Evolutionary conservation across 163 green algal genomes (phyloP).

Genomic region (Coccomyxa subellipsoidea): DNA sequence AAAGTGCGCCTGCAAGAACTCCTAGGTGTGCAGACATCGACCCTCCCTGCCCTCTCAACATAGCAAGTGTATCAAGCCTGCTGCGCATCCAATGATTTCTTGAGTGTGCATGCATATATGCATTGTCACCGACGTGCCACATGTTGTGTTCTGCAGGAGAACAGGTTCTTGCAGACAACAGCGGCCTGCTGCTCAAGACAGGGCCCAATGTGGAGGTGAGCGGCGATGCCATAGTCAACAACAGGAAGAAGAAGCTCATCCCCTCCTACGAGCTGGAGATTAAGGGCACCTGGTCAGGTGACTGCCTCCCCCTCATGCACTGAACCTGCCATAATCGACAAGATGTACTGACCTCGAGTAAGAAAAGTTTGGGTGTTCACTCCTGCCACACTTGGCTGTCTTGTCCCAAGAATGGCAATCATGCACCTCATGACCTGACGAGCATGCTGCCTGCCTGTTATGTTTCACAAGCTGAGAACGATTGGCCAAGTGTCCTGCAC

Average conservation of each 20-base stretch:
- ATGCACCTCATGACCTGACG: no score
- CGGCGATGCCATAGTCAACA: conserved; percentile 87
- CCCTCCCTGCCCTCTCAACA: not conserved
- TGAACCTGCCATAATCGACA: not conserved
- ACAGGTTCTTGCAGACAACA: conserved; percentile 30
- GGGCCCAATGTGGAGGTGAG: conserved; percentile 26
- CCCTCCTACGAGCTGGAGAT: conserved; percentile 87
- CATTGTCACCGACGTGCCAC: no score
- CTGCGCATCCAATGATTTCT: no score
- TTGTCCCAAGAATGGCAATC: no score
- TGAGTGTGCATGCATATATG: no score
- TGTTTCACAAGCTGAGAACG: no score
- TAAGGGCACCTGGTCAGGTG: conserved; percentile 58
- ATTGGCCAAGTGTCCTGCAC: no score
- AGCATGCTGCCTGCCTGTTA: no score
- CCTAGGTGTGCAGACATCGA: not conserved
- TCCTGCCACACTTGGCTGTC: no score
- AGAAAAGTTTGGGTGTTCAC: no score
- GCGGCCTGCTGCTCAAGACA: conserved; percentile 12
- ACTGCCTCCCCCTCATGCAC: not conserved
- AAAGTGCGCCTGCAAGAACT: conserved; percentile 26
- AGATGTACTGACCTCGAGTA: no score
- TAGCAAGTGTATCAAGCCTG: no score
- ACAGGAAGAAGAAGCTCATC: conserved; percentile 93
- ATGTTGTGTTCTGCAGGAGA: not conserved